phyloP scores from a whole-genome alignment of 2,329 filamentous ascomycete species.

The Uncinocarpus reesii region DNA sequence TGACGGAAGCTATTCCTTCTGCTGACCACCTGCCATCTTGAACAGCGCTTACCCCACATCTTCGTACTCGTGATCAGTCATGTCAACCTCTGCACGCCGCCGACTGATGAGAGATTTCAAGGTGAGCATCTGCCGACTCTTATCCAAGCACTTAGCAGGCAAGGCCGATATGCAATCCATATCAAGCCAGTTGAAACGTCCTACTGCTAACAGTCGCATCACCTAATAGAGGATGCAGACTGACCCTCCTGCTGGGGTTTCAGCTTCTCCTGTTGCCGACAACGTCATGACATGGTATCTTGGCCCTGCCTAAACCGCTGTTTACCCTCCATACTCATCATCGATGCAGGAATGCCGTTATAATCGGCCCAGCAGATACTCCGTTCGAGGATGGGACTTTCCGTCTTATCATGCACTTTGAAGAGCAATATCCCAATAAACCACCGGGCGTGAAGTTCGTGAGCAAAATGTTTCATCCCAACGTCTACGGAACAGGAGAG shows the following conservation, averaged over 20 bases:
- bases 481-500: slow-evolving; percentile 95
- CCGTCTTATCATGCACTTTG: slow-evolving; percentile 95
- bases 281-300: slow-evolving; percentile 91
- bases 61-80: slow-evolving; percentile 33
- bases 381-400: slow-evolving; percentile 98
- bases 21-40: too few species aligned
- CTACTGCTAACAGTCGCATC: neutral
- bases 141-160: too few species aligned
- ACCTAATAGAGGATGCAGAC: slow-evolving; percentile 84
- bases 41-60: too few species aligned
- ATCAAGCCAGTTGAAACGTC: too few species aligned
- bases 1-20: too few species aligned
- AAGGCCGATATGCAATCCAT: too few species aligned
- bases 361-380: slow-evolving; percentile 92
- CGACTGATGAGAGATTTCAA: slow-evolving; percentile 99
- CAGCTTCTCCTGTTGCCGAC: slow-evolving; percentile 87
- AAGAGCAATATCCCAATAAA: slow-evolving; percentile 98
- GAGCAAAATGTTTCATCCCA: slow-evolving; percentile 98
- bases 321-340: neutral
- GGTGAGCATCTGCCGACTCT: slow-evolving; percentile 50
- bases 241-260: slow-evolving; percentile 91
- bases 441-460: slow-evolving; percentile 97
- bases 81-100: slow-evolving; percentile 91
- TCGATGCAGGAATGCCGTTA: slow-evolving; percentile 77
- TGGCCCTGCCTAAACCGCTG: neutral